A percentile compares a stretch with the other conserved stretches of the same genome.
These are phyloP conservation scores for Pseudopithomyces chartarum DNA, from an alignment of 2,329 filamentous ascomycete genomes.

Conservation along the genomic window DNA sequence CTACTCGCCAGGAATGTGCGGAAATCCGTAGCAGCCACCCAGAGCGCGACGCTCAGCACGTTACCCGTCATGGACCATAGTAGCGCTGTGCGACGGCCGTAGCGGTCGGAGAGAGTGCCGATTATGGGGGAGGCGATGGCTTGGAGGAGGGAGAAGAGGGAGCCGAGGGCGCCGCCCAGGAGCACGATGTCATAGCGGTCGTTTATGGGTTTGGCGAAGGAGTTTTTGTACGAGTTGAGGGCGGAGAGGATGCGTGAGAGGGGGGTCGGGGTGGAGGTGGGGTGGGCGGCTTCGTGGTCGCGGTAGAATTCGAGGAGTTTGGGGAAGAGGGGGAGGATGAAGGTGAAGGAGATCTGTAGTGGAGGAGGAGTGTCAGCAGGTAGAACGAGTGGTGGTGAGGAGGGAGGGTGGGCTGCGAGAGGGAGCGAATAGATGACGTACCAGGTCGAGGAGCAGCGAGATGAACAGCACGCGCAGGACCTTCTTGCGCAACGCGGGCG, in stretches of 20 bases:
- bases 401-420: background rate
- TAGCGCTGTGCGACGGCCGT: conserved; percentile 85
- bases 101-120: conserved; percentile 81
- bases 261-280: conserved; percentile 62
- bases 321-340: conserved; percentile 95
- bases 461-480: conserved; percentile 88
- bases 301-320: conserved; percentile 96
- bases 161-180: conserved; percentile 89
- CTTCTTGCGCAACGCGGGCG: conserved; percentile 67
- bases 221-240: conserved; percentile 92
- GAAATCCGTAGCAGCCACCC: conserved; percentile 93
- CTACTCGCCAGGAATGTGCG: conserved; percentile 93
- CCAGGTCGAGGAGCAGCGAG: conserved; percentile 86
- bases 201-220: conserved; percentile 90
- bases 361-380: conserved; percentile 10
- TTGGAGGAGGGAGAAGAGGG: conserved; percentile 90
- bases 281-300: conserved; percentile 70
- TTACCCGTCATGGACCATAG: conserved; percentile 93
- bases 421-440: conserved; percentile 52
- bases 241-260: conserved; percentile 80
- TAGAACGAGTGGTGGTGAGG: conserved; percentile 14
- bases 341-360: conserved; percentile 92
- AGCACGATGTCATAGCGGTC: conserved; percentile 97
- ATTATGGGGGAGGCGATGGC: conserved; percentile 92
- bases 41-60: conserved; percentile 88